Conservation (phyloP, 108 stramenopile species). For the Nitzschia sp. region DNA sequence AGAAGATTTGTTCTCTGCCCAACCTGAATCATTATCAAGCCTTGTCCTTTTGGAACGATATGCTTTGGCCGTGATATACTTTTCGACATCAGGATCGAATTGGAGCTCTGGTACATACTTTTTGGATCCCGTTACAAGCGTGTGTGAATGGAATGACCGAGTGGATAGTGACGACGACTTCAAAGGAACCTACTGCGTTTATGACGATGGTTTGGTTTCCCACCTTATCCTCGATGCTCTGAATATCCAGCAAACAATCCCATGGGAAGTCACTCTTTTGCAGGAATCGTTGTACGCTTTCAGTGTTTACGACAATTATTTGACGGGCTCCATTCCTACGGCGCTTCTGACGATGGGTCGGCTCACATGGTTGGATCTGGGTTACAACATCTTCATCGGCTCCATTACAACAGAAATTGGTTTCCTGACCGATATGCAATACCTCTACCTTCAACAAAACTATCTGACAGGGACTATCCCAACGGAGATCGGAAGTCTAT, state of each 20-base stretch:
- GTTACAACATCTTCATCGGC: not conserved
- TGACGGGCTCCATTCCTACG: not conserved
- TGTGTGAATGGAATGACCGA: too few relatives aligned
- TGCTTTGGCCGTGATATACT: slow-evolving; percentile 7
- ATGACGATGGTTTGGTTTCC: not conserved
- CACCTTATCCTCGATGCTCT: too few relatives aligned
- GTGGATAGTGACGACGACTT: too few relatives aligned
- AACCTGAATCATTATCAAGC: not conserved
- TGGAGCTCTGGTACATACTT: not conserved
- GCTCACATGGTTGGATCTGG: not conserved
- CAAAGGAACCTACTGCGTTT: not conserved
- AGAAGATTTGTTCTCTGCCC: not conserved
- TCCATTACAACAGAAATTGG: not conserved
- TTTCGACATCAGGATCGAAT: not conserved
- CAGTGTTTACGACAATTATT: too few relatives aligned
- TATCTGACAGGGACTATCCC: slow-evolving; percentile 52
- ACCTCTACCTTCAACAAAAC: slow-evolving; percentile 9
- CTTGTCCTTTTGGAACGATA: not conserved
- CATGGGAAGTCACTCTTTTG: too few relatives aligned
- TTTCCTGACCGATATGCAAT: not conserved
- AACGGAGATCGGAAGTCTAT: slow-evolving; percentile 49
- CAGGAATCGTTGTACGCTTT: too few relatives aligned
- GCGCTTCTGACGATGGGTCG: not conserved
- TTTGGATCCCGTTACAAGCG: too few relatives aligned
- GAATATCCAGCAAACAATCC: too few relatives aligned